These are phyloP conservation scores for Halophytophthora polymorphica DNA, from an alignment of 352 stramenopile genomes.

Conservation along the genomic window DNA sequence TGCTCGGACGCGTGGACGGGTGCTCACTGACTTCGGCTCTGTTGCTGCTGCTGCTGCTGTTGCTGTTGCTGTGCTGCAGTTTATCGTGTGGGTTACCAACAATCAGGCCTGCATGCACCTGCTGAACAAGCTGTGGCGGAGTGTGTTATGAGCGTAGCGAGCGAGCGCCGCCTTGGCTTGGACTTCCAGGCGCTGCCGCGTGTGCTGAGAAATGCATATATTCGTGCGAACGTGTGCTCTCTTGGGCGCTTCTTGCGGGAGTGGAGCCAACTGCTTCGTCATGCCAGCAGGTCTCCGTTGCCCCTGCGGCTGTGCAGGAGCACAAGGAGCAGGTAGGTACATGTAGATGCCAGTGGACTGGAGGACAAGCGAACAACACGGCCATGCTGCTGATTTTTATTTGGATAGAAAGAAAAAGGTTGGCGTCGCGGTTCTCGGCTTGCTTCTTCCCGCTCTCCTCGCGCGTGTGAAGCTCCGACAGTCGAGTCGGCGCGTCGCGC, in stretches of 20 bases:
- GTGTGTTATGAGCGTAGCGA: conserved; percentile 62
- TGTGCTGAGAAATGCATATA: conserved; percentile 29
- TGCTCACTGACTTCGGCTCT: no score
- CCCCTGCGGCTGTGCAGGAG: conserved; percentile 3
- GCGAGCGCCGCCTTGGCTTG: conserved; percentile 4
- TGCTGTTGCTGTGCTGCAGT: conserved; percentile 40
- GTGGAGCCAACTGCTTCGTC: no score
- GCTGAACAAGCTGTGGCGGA: conserved; percentile 95
- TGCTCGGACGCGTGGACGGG: no score
- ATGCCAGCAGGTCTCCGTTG: no score
- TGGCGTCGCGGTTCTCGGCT: conserved; percentile 5
- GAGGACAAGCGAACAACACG: conserved; percentile 5
- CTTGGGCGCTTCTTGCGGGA: conserved; percentile 9
- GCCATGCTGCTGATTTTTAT: conserved; percentile 14
- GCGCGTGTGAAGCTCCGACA: conserved; percentile 1
- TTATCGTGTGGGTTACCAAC: conserved; percentile 95
- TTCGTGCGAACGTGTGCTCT: conserved; percentile 16
- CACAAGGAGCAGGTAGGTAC: conserved; percentile 8
- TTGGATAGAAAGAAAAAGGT: conserved; percentile 20
- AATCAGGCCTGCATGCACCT: conserved; percentile 95
- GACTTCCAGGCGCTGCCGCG: conserved; percentile 7
- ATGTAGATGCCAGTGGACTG: conserved; percentile 5
- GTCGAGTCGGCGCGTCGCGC: neutral
- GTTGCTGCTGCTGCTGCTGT: no score
- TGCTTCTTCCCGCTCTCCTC: conserved; percentile 5